A percentile compares a stretch with the other conserved stretches of the same genome.
These are phyloP conservation scores for Choanephora cucurbitarum DNA, from an alignment of 371 early-diverging fungal genomes.

Conservation along the genomic window DNA sequence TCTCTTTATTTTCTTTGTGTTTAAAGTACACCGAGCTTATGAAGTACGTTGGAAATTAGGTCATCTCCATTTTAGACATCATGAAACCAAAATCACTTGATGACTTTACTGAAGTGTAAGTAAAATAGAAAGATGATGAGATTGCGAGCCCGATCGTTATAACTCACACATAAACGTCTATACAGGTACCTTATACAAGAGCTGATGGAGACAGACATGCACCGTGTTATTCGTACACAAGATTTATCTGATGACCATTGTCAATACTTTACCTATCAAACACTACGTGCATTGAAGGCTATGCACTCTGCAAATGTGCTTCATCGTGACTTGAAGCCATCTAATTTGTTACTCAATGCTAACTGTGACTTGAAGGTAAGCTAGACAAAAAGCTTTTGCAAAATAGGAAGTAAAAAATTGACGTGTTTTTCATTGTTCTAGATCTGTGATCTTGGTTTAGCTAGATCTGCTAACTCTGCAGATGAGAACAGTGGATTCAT, in stretches of 20 bases:
- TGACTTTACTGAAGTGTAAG: slow-evolving; percentile 86
- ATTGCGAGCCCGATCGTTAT: background rate
- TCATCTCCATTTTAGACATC: slow-evolving; percentile 89
- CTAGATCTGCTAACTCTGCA: slow-evolving; percentile 86
- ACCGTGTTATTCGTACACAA: slow-evolving; percentile 98
- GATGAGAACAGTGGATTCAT: slow-evolving; percentile 91
- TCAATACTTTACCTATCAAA: slow-evolving; percentile 98
- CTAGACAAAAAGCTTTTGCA: too few relatives aligned
- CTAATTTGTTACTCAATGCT: slow-evolving; percentile 94
- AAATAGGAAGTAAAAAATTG: too few relatives aligned
- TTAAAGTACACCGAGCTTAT: too few relatives aligned
- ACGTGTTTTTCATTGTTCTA: slow-evolving; percentile 26
- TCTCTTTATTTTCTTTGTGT: slow-evolving; percentile 4
- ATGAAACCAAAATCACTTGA: slow-evolving; percentile 74
- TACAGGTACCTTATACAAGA: slow-evolving; percentile 70
- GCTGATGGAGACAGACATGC: slow-evolving; percentile 98
- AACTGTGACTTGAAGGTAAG: slow-evolving; percentile 93
- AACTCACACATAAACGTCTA: slow-evolving; percentile 5
- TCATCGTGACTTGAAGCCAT: slow-evolving; percentile 97
- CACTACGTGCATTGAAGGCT: slow-evolving; percentile 94
- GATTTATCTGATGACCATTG: slow-evolving; percentile 96
- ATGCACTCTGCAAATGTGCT: slow-evolving; percentile 98
- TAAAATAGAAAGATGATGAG: background rate
- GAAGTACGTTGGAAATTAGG: slow-evolving; percentile 50
- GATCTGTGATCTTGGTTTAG: slow-evolving; percentile 95